Evolutionary conservation across 257 asterid species (phyloP).

Genomic region (Galeopsis tetrahit): DNA sequence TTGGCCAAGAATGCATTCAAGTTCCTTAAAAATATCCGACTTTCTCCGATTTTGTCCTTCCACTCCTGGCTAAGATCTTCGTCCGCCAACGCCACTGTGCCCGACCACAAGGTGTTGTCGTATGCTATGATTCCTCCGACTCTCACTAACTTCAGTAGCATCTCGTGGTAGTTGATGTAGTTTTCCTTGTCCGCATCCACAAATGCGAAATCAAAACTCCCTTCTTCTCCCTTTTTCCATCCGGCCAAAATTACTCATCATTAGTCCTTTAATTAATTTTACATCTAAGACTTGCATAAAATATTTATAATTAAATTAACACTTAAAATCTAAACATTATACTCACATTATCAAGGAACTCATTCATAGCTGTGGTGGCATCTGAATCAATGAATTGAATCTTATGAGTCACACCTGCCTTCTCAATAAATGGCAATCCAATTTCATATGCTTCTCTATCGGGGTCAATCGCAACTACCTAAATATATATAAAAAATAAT

Average conservation of each 20-base stretch:
- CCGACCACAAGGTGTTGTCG: constrained; percentile 64
- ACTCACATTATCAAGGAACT: constrained; percentile 39
- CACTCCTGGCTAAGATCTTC: constrained; percentile 49
- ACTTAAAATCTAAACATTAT: not conserved
- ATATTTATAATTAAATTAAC: too few species aligned
- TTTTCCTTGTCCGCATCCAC: constrained; percentile 64
- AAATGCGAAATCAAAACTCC: constrained; percentile 57
- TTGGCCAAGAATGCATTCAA: constrained; percentile 50
- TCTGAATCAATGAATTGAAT: constrained; percentile 50
- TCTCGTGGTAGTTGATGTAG: constrained; percentile 55
- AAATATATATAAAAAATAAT: not conserved
- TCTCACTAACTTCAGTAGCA: constrained; percentile 45
- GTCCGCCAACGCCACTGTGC: constrained; percentile 48
- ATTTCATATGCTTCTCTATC: constrained; percentile 60
- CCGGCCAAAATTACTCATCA: not conserved
- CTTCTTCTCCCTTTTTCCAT: constrained; percentile 47
- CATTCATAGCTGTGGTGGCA: constrained; percentile 42
- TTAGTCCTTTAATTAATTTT: not conserved
- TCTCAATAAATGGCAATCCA: constrained; percentile 54
- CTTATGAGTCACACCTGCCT: constrained; percentile 59
- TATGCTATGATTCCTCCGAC: constrained; percentile 57
- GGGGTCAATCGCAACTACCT: constrained; percentile 58
- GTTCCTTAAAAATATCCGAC: constrained; percentile 36
- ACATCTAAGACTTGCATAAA: too few species aligned
- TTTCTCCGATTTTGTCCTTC: constrained; percentile 38